Base-by-base conservation (phyloP, 2,329 filamentous ascomycete genomes). In the Drechslera avenae region DNA sequence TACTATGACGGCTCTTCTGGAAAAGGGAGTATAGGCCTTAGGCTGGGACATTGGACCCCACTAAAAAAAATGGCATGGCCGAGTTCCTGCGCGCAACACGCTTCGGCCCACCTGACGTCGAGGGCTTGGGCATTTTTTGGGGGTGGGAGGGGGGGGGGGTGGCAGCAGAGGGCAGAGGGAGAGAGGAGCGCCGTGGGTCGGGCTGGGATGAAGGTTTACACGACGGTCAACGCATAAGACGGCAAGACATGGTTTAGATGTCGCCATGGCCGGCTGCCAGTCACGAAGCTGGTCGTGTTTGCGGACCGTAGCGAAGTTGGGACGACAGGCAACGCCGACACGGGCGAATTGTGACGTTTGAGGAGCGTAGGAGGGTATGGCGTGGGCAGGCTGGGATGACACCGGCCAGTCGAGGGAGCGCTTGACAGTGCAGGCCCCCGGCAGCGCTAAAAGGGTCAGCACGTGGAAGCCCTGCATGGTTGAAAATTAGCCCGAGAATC, bases 401-500 rank as follows among this genome's bases (percentile, higher is more conserved):
- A 45, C 55, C 37, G 50, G 44, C 40, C 32, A 37, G 40, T 34
- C 17, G 30, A 41, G 50, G 42, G 31, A 41, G 36, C 30, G 40
- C 14, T 34, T 35, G 44, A 44, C 46, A 35, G 39, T 39, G 39
- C 39, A 41, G 23, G 51, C 30, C 42, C 46, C 48, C 41, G 44
- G 41, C 39, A 14, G 28, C 46, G 51, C 57, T 47, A 60, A 58
- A 43, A 31, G 37, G 40, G 53, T 46, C 51, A 55, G 59, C 63
- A 66, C 63, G 63, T 66, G 63, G 63, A 50, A 44, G 46, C 61
- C 63, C 57, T 64, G 63, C 50, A 47, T 54, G 23, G 10, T 43
- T 43, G 39, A 32, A 44, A 51, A 51, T 51, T 54, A 49, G 40
- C 28, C 54, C 54, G 50, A 48, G 26, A 28, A 28, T 28, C 26